Evolutionary conservation across 768 basidiomycete genomes (phyloP), one percentile per base, ranked within the genome.

Genomic region (Crucibulum laeve): DNA sequence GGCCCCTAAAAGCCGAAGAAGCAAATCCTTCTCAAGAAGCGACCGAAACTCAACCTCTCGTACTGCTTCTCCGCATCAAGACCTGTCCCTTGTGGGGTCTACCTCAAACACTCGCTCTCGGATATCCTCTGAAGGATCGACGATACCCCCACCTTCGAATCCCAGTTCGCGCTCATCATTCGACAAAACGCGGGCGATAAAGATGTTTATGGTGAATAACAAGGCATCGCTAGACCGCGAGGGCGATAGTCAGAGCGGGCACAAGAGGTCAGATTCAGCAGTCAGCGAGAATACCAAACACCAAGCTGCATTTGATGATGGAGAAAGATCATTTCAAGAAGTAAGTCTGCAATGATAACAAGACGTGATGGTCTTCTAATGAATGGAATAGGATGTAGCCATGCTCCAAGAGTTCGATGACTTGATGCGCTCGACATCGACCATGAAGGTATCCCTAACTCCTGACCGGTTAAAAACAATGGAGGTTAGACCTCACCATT

Each of bases 401-500:
- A 60, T 76, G 54, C 70, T 79, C 44, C 83, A 87, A 49, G 89
- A 95, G 60, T 97, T 98, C 61, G 94, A 98, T 63, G 83, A 91
- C 62, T 71, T 97, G 63, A 85, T 98, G 82, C 81, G 80, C 40
- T 91, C 89, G 46, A 80, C 85, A 47, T 75, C 86, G 45, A 97
- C 94, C 15, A 88, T 96, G 87, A 96, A 91, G 60, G 84, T 98
- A 54, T 95, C 92, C 32, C 75, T 96, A 50, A 98, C 94, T 25
- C 94, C 94, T 44, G 92, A 96, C 69, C 77, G 94, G 42, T 71
- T 98, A 45, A 87, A 83, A 59, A 90, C 82, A 39, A 94, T 95
- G 80, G 92, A 96, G 77, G 93, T 94, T 66, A 58, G 79, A 71
- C 28, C 42, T 50, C 55, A 46, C 48, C 52, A 52, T 57, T 71